Evolutionary conservation across 2,329 filamentous ascomycete species (phyloP), one percentile per base, ranked within the genome.

Genomic region (Colletotrichum lupini): DNA sequence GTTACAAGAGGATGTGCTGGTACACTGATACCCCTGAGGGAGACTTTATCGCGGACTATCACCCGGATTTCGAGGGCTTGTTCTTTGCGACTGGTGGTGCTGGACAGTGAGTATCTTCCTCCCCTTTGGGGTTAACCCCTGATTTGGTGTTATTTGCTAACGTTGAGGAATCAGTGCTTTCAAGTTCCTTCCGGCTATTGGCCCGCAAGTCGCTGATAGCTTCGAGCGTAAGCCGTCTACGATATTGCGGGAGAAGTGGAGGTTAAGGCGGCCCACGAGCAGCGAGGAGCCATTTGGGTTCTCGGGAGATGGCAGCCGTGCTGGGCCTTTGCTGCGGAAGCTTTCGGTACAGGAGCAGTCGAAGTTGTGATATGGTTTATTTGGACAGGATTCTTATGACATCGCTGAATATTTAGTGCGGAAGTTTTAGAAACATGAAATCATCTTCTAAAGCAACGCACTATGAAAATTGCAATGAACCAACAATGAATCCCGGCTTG

Each of bases 11-110:
- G 5, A 80, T 92, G 55, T 92, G 91, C 76, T 92, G 90, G 90
- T 92, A 92, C 76, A 90, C 87, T 4, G 91, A 92, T 80, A 92
- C 91, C 70, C 89, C 89, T 0, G 85, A 85, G n/a, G 90, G 89
- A 1, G 88, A 92, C 75, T 92, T 92, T 77, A 84, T 92, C 58
- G 85, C 92, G 28, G 86, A 87, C 24, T 83, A 88, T 68, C 89
- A 92, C 72, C 90, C 90, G 0, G 76, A 80, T 1, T 81, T 86
- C 8, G 76, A 83, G 2, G 83, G 85, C 0, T 74, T 88, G 0
- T 88, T 89, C 72, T 37, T 89, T 1, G 87, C 86, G 0, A 87
- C 85, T 0, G 87, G 86, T 0, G 86, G 86, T 0, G 84, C 83
- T 26, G 86, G 86, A 42, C 85, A 87, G 77, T 78, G 72, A 74